Evolutionary conservation across 192 early-diverging fungal genomes (phyloP), one percentile per base, ranked within the genome.

Genomic region (Podochytrium sp.): DNA sequence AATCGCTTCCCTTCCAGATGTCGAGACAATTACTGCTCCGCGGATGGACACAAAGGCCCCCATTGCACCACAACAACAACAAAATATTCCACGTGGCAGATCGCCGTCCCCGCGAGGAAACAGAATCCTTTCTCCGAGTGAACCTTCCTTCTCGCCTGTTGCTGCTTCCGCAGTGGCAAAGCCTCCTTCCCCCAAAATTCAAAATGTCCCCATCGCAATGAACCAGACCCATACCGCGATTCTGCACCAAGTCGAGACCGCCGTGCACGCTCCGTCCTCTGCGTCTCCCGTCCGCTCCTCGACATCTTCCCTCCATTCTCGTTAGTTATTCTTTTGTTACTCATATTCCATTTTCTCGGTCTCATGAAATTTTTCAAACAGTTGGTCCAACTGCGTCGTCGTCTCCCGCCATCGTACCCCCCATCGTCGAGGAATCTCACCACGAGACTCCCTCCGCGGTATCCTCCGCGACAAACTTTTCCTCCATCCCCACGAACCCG

Each of bases 201-300:
- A 16, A 10, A 7, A 25, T 18, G 59, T 61, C 16, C 39, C 59
- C 10, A 18, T 40, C 32, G 34, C 59, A 34, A 10, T 40, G 29
- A 61, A 61, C 25, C 59, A 61, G 32, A 40, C 59, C 0, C 59
- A 61, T 7, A 34, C 35, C 3, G 3, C 18, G 30, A 10, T 71
- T 23, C 39, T 43, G 57, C 25, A 71, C 18, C 69, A 71, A 59
- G 56, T 71, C 3, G 55, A 60, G 2, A 2, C 34, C 23, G 69
- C 69, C 23, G 56, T 32, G 25, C 49, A 33, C 7, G 51, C 66
- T 7, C 12, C 29, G 30, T 49, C 64, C 32, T 42, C 64, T 66
- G 30, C 32, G 14, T 4, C 10, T n/a, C 14, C 20, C 27, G 23
- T 6, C 14, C 41, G 20, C 18, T 42, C 41, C 23, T n/a, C 43